These are phyloP conservation scores for Linderniella brevidens DNA, from an alignment of 257 asterid genomes.

Conservation along the genomic window DNA sequence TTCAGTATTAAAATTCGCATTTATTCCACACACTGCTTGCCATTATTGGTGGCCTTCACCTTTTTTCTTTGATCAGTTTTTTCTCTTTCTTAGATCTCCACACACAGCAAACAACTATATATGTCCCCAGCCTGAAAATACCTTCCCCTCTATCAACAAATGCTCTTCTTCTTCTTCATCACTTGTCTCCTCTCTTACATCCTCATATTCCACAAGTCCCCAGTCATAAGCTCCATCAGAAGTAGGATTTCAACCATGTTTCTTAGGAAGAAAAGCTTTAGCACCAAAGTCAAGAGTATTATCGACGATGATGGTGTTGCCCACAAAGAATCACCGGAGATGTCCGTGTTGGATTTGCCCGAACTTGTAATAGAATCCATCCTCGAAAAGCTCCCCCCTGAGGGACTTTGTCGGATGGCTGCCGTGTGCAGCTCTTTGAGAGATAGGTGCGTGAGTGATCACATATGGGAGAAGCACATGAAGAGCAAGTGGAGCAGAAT, in stretches of 20 bases:
- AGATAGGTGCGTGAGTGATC: conserved; percentile 46
- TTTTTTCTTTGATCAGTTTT: too few species aligned
- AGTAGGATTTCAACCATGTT: conserved; percentile 12
- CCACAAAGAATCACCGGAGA: conserved; percentile 13
- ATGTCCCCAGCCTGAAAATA: too few species aligned
- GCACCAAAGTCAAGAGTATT: conserved; percentile 14
- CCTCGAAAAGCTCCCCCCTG: conserved; percentile 69
- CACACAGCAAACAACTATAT: too few species aligned
- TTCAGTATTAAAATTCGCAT: too few species aligned
- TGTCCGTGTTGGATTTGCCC: conserved; percentile 56
- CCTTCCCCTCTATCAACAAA: conserved; percentile 12
- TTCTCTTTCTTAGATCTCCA: too few species aligned
- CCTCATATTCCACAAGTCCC: conserved; percentile 37
- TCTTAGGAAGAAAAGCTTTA: conserved; percentile 14
- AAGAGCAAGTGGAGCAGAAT: conserved; percentile 51
- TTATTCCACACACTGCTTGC: too few species aligned
- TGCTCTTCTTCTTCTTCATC: conserved; percentile 56
- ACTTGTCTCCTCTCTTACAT: conserved; percentile 45
- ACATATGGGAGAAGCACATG: conserved; percentile 56
- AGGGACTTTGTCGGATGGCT: conserved; percentile 56
- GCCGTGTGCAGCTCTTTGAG: conserved; percentile 38
- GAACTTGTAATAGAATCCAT: conserved; percentile 69
- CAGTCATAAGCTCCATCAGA: conserved; percentile 11
- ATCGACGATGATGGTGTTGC: too few species aligned
- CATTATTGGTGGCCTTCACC: too few species aligned